Evolutionary conservation across 176 grass and related monocot species (phyloP).

Genomic region (Oryza meridionalis): DNA sequence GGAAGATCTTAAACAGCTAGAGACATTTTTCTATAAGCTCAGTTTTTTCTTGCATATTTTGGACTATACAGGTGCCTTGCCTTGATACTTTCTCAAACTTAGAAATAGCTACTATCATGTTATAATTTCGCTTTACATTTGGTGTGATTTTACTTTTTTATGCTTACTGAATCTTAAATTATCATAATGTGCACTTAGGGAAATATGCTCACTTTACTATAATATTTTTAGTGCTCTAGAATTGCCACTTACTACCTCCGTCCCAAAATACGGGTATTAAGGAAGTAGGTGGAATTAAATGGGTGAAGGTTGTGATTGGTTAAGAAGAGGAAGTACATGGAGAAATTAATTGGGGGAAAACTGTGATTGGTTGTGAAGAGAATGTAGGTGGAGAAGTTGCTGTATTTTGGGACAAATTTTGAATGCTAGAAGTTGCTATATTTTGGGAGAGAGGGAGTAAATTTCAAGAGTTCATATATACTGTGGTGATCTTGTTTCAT

Average conservation of each 20-base stretch:
- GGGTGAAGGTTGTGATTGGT: too few species aligned
- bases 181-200: background rate
- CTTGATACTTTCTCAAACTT: slow-evolving; percentile 11
- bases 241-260: background rate
- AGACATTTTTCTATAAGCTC: slow-evolving; percentile 99
- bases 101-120: slow-evolving; percentile 34
- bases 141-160: background rate
- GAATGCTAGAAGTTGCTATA: too few species aligned
- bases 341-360: too few species aligned
- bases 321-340: too few species aligned
- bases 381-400: too few species aligned
- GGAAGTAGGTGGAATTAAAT: too few species aligned
- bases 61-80: slow-evolving; percentile 81
- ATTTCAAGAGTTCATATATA: slow-evolving; percentile 3
- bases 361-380: too few species aligned
- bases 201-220: slow-evolving; percentile 15
- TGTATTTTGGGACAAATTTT: too few species aligned
- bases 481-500: slow-evolving; percentile 10
- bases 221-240: slow-evolving; percentile 16
- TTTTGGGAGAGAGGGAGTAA: background rate
- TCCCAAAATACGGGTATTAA: too few species aligned
- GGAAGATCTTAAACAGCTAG: slow-evolving; percentile 96
- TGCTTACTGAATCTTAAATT: background rate
- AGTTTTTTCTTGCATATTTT: slow-evolving; percentile 99
- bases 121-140: slow-evolving; percentile 22